Percentiles rank a stretch among this genome's conserved stretches.
phyloP scores from a whole-genome alignment of 108 stramenopile species.

The Craspedostauros australis region DNA sequence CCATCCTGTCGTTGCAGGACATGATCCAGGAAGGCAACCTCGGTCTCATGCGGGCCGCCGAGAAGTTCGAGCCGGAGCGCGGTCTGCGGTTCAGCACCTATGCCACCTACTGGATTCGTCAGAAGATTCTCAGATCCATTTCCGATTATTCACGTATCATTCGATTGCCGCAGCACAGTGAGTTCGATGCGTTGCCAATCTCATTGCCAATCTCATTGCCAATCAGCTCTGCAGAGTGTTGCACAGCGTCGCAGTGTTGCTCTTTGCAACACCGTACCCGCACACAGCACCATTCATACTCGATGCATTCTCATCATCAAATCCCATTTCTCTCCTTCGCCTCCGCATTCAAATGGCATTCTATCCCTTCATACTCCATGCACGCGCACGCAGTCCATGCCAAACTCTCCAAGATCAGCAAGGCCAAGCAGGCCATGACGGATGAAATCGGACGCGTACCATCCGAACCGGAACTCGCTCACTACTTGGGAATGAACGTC shows the following conservation, averaged over 20 bases:
- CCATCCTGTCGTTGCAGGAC: conserved; percentile 74
- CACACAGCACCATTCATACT: no score
- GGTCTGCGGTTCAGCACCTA: conserved; percentile 90
- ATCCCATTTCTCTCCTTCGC: not conserved
- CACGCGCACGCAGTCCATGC: conserved; percentile 57
- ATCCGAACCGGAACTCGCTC: conserved; percentile 64
- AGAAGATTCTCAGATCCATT: conserved; percentile 82
- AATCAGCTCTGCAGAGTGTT: no score
- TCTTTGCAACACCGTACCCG: no score
- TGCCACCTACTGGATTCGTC: conserved; percentile 90
- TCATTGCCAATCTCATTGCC: no score
- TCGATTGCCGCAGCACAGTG: conserved; percentile 83
- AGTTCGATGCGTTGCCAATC: no score
- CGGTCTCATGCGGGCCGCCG: conserved; percentile 90
- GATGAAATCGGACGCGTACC: conserved; percentile 60
- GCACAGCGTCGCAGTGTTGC: no score
- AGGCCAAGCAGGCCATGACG: conserved; percentile 42
- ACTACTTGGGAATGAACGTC: conserved; percentile 54
- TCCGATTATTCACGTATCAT: conserved; percentile 75
- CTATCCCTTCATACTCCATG: conserved; percentile 19
- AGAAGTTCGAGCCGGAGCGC: conserved; percentile 82
- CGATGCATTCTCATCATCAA: conserved; percentile 1
- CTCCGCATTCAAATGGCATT: conserved; percentile 23
- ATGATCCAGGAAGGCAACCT: conserved; percentile 90
- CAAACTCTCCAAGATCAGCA: conserved; percentile 58